Base-by-base conservation (phyloP, 2,329 filamentous ascomycete species). In the Colletotrichum filicis region DNA sequence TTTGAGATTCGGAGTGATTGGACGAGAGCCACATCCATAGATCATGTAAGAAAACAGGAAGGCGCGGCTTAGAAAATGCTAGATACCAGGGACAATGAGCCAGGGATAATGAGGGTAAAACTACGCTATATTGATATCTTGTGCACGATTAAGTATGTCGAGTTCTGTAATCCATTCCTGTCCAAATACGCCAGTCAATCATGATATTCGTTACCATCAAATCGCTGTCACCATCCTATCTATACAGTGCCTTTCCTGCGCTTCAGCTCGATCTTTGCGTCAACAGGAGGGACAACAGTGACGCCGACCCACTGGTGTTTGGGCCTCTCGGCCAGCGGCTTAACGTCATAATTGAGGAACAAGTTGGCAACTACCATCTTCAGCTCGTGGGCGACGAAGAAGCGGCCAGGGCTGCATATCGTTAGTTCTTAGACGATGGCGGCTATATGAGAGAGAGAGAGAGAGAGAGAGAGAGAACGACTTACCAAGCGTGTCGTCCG, bases 311-410 rank as follows among this genome's bases (percentile, higher is more conserved):
- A 87, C 56, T 83, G 78, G 6, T 82, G 79, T 69, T 82, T 80
- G 1, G 87, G 86, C 11, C 80, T 78, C 9, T 81, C 70, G 12
- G 60, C 52, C 6, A 87, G 76, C 37, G 79, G 82, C 74, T 85
- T 84, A 69, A 89, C 79, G 30, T 90, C 88, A 76, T 89, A 90
- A 71, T 89, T 87, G 46, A 86, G 77, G 1, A 90, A 75, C 24
- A 90, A 76, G 66, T 88, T 84, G 1, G 86, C 82, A 42, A 89
- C 76, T 16, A 89, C 81, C 77, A 90, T 87, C 77, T 91, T 91
- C 16, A 89, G 80, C 77, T 89, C 87, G 69, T 88, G 84, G 0
- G 87, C 84, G 0, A 88, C 88, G 71, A 90, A 90, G 80, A 90
- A 90, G 0, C 88, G 83, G 0, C 89, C 89, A 0, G 87, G 86